These are phyloP conservation scores for Suillus tomentosus DNA, from an alignment of 768 basidiomycete species.

Conservation along the genomic window DNA sequence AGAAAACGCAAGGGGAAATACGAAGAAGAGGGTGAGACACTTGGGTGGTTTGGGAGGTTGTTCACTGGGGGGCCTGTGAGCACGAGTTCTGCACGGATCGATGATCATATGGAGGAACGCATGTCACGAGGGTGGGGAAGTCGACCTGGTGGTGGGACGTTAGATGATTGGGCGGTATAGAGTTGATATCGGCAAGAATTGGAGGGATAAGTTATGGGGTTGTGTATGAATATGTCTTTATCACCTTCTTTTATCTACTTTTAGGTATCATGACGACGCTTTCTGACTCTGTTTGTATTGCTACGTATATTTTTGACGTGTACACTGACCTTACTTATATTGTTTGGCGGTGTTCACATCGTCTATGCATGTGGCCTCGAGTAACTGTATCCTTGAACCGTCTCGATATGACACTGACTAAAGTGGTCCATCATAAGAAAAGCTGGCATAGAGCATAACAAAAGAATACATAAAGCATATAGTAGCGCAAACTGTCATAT, in stretches of 20 bases:
- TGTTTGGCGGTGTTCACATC: not conserved
- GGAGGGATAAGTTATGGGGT: slow-evolving; percentile 17
- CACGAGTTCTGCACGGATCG: slow-evolving; percentile 31
- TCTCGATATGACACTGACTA: not conserved
- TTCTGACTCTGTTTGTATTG: not conserved
- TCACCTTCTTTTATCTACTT: not conserved
- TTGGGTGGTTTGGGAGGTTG: slow-evolving; percentile 28
- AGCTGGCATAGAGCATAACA: slow-evolving; percentile 18
- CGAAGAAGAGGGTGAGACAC: slow-evolving; percentile 24
- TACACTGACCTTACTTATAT: not conserved
- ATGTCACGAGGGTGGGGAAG: slow-evolving; percentile 52
- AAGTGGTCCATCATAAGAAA: not conserved
- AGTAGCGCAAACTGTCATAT: slow-evolving; percentile 15
- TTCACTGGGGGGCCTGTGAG: slow-evolving; percentile 23
- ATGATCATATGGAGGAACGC: slow-evolving; percentile 56
- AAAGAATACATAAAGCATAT: slow-evolving; percentile 17
- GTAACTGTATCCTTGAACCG: not conserved
- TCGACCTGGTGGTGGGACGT: slow-evolving; percentile 39
- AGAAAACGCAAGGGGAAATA: slow-evolving; percentile 35
- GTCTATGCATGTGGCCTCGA: not conserved
- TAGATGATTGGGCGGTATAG: slow-evolving; percentile 62
- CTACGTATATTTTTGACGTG: slow-evolving; percentile 2
- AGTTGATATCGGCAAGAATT: not conserved
- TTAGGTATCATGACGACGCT: not conserved
- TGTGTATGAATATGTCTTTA: slow-evolving; percentile 14